These are phyloP conservation scores for Rhodotorula graminis DNA, from an alignment of 768 basidiomycete genomes.

Conservation along the genomic window DNA sequence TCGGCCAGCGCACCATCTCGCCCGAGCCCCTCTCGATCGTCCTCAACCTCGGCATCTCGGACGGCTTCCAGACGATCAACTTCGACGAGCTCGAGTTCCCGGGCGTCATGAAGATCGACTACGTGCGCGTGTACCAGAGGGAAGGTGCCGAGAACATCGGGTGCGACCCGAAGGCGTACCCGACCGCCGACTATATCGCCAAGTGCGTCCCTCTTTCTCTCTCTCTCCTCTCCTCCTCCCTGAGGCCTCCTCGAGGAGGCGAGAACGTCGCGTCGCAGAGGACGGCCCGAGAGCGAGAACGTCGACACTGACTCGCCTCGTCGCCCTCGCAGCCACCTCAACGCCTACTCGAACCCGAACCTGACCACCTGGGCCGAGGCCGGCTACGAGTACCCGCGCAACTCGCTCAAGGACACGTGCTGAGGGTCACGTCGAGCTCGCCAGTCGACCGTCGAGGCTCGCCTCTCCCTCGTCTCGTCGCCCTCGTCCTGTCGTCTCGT, in stretches of 20 bases:
- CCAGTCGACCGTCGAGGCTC: no score
- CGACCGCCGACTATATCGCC: constrained; percentile 67
- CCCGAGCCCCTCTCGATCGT: constrained; percentile 85
- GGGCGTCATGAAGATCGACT: constrained; percentile 66
- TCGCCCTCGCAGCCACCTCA: constrained; percentile 13
- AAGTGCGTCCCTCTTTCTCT: constrained; percentile 19
- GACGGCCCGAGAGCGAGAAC: no score
- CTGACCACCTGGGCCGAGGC: constrained; percentile 78
- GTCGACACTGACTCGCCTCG: not conserved
- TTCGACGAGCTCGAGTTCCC: constrained; percentile 56
- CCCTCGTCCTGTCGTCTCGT: no score
- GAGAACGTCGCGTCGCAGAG: no score
- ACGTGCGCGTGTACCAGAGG: constrained; percentile 60
- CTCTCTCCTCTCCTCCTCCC: not conserved
- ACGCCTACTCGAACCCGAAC: constrained; percentile 54
- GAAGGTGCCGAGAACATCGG: constrained; percentile 66
- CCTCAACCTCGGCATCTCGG: constrained; percentile 55
- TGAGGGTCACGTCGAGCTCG: no score
- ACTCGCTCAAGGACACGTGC: constrained; percentile 44
- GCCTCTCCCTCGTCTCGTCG: no score
- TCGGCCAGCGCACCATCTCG: constrained; percentile 65
- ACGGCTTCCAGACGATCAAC: constrained; percentile 47
- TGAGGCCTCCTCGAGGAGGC: no score
- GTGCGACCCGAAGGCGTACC: constrained; percentile 71
- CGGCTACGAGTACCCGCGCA: constrained; percentile 70